A percentile compares a stretch with the other conserved stretches of the same genome.
Evolutionary conservation across 106 monocot genomes (phyloP).

Genomic region (Dactylorhiza incarnata): DNA sequence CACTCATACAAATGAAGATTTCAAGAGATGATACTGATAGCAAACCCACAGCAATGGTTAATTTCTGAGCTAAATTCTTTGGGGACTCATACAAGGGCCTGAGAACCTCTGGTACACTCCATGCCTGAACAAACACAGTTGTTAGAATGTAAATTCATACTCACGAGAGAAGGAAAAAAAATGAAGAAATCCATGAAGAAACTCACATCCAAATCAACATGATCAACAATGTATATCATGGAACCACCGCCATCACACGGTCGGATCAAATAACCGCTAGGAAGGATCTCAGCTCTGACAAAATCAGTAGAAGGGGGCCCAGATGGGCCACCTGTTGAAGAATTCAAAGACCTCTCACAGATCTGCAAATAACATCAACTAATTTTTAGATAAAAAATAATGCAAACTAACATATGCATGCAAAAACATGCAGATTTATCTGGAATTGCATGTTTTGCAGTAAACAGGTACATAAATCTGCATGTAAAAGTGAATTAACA

Average conservation of each 20-base stretch:
- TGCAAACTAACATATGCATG: neutral
- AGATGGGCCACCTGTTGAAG: conserved; percentile 52
- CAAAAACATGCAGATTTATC: neutral
- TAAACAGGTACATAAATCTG: no score
- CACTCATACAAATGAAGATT: neutral
- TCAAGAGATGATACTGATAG: neutral
- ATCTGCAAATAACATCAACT: conserved; percentile 27
- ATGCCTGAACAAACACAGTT: conserved; percentile 37
- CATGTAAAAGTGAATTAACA: no score
- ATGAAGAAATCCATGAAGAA: neutral
- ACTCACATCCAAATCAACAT: conserved; percentile 80
- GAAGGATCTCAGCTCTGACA: conserved; percentile 78
- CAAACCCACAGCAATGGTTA: conserved; percentile 63
- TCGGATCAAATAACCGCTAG: conserved; percentile 83
- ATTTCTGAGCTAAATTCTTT: conserved; percentile 71
- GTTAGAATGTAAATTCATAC: neutral
- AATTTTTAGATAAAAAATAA: neutral
- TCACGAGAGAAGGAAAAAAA: neutral
- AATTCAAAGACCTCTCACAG: conserved; percentile 76
- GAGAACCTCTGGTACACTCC: conserved; percentile 85
- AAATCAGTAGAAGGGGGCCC: conserved; percentile 60
- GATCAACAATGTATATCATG: conserved; percentile 97
- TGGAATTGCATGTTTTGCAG: neutral
- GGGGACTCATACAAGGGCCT: conserved; percentile 82
- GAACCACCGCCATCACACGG: conserved; percentile 92